phyloP scores from a whole-genome alignment of 2,329 filamentous ascomycete genomes.

The Rhynchosporium graminicola region DNA sequence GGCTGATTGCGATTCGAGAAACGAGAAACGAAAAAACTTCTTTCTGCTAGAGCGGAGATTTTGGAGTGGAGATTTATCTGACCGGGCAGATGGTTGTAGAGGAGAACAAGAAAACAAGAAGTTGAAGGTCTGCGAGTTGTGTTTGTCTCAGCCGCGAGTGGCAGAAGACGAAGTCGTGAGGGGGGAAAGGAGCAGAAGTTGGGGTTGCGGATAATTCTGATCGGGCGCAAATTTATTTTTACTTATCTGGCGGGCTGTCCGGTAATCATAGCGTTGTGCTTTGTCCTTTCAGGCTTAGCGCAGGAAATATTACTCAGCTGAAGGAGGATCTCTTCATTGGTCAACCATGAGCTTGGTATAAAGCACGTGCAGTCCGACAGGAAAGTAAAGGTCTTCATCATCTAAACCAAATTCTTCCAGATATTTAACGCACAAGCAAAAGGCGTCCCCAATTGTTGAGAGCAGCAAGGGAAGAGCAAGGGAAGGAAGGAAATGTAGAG shows the following conservation, averaged over 20 bases:
- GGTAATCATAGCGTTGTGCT: neutral
- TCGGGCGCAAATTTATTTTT: constrained; percentile 14
- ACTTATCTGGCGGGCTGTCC: constrained; percentile 5
- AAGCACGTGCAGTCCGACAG: no score
- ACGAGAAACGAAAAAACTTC: constrained; percentile 14
- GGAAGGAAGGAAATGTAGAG: no score
- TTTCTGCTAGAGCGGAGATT: constrained; percentile 34
- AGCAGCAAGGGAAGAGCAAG: no score
- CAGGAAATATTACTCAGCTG: no score
- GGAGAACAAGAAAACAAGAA: constrained; percentile 17
- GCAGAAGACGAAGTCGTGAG: constrained; percentile 32
- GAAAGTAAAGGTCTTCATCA: no score
- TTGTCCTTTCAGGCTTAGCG: neutral
- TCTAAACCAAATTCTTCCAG: no score
- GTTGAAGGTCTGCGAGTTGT: constrained; percentile 13
- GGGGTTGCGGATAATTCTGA: constrained; percentile 14
- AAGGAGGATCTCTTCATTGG: no score
- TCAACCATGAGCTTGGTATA: no score
- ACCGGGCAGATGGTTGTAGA: constrained; percentile 27
- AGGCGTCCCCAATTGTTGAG: no score
- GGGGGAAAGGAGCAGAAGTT: constrained; percentile 16
- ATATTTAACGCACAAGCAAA: no score
- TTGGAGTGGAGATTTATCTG: constrained; percentile 32
- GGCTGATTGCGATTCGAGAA: constrained; percentile 25
- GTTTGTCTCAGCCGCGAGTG: constrained; percentile 40